Base-by-base conservation (phyloP, 306 rosid genomes). In the Canavalia ensiformis region DNA sequence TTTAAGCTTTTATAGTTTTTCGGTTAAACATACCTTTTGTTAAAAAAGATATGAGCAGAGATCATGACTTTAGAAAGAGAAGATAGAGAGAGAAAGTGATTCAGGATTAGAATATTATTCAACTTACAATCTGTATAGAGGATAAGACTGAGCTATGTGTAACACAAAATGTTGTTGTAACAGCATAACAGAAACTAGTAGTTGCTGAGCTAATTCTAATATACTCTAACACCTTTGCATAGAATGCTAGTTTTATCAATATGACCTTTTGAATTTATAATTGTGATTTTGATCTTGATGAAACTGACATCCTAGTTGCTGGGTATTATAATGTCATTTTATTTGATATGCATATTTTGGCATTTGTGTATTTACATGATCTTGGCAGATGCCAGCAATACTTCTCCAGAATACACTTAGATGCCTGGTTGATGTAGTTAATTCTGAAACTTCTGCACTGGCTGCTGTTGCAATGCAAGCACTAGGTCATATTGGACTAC, bases 381-480 rank as follows among this genome's bases (percentile, higher is more conserved):
- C 7, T 77, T 49, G 50, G 60, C 89, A 95, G 97, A 88, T 90
- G 77, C 86, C 91, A 58, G 95, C 86, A 79, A 42, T 85, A 55
- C 72, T 88, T 85, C 87, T 90, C 69, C 93, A 82, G 86, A 75
- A 69, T 81, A 87, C 83, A 44, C 88, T 93, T 18, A 87, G 86
- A 84, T 91, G 93, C 83, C 90, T 95, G 81, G 94, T 91, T 82
- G 95, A 91, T 73, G 86, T 90, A 80, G 95, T 91, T 84, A 89
- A 70, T 67, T 88, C 93, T 67, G 99, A 95, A 87, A 89, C 90
- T 67, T 90, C 97, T 12, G 81, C 88, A 46, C 80, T 95, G 52
- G 94, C 97, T 74, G 88, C 97, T 67, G 91, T 92, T 75, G 97
- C 97, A 51, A 88, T 93, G 94, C 97, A 95, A 88, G 99, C 97